Conservation (phyloP, 352 stramenopile species). For the Phytophthora hibernalis region DNA sequence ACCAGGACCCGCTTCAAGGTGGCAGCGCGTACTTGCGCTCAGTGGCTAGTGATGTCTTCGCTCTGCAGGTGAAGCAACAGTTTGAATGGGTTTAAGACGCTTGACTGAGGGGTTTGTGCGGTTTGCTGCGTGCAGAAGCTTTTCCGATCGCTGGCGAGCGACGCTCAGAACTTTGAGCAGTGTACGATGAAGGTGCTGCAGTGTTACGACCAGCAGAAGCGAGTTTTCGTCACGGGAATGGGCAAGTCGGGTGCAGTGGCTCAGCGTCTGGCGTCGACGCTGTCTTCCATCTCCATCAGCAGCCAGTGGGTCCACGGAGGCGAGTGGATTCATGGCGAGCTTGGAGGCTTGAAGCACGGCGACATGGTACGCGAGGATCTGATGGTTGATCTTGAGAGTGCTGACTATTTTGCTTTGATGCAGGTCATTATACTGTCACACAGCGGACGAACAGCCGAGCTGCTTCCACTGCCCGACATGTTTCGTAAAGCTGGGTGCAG, state of each 20-base stretch:
- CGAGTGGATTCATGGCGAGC: constrained; percentile 84
- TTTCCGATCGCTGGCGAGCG: constrained; percentile 39
- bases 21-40: constrained; percentile 32
- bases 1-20: constrained; percentile 10
- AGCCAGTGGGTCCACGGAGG: constrained; percentile 83
- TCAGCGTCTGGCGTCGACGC: constrained; percentile 68
- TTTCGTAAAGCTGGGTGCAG: constrained; percentile 48
- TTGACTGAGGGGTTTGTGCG: not conserved
- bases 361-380: constrained; percentile 53
- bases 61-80: constrained; percentile 33
- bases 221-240: constrained; percentile 78
- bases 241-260: constrained; percentile 86
- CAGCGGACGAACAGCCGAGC: constrained; percentile 70
- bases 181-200: constrained; percentile 44
- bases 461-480: constrained; percentile 56
- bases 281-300: constrained; percentile 76
- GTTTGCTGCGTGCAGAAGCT: constrained; percentile 39
- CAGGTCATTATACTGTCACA: constrained; percentile 80
- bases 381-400: not conserved
- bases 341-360: constrained; percentile 64
- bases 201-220: constrained; percentile 52
- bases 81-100: not conserved
- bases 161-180: constrained; percentile 41
- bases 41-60: constrained; percentile 38
- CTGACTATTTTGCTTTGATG: not conserved